Percentiles rank a stretch among this genome's conserved stretches.
Conservation (phyloP, 1,284 basidiomycete species). For the Microbotryum intermedium region DNA sequence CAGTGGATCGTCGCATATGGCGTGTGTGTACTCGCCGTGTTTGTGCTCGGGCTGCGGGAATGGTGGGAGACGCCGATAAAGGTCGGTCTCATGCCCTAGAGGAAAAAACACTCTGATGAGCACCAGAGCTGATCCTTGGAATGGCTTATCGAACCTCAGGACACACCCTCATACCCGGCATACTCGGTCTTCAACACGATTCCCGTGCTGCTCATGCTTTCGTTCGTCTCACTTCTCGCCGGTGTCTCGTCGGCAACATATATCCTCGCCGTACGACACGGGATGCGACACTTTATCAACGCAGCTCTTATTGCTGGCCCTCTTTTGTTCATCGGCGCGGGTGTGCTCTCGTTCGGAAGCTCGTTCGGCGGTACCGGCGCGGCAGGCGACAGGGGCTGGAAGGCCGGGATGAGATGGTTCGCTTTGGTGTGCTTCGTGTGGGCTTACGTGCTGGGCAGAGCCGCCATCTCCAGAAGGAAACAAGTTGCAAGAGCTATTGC, state of each 20-base stretch:
- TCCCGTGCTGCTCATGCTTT: constrained; percentile 11
- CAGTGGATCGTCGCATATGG: constrained; percentile 23
- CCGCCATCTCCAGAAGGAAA: constrained; percentile 57
- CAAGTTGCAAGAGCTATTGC: constrained; percentile 53
- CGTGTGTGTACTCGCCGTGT: background rate
- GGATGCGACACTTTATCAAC: constrained; percentile 10
- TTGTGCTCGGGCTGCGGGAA: constrained; percentile 1
- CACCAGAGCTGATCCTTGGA: too few species aligned
- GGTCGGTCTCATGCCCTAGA: background rate
- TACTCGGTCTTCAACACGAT: constrained; percentile 6
- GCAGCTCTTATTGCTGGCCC: constrained; percentile 16
- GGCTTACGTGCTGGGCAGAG: constrained; percentile 60
- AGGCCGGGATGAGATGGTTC: constrained; percentile 54
- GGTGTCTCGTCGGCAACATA: constrained; percentile 11
- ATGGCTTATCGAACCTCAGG: too few species aligned
- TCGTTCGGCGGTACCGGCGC: constrained; percentile 5
- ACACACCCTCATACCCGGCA: background rate
- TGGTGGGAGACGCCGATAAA: constrained; percentile 1
- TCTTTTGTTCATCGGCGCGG: constrained; percentile 7
- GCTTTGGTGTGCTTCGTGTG: constrained; percentile 64
- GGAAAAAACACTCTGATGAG: background rate
- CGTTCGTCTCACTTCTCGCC: constrained; percentile 14
- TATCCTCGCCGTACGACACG: constrained; percentile 9
- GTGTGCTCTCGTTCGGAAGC: constrained; percentile 12
- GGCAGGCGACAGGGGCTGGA: constrained; percentile 14